These are phyloP conservation scores for Xanthoconium stramineum DNA, from an alignment of 768 basidiomycete genomes.

Conservation along the genomic window DNA sequence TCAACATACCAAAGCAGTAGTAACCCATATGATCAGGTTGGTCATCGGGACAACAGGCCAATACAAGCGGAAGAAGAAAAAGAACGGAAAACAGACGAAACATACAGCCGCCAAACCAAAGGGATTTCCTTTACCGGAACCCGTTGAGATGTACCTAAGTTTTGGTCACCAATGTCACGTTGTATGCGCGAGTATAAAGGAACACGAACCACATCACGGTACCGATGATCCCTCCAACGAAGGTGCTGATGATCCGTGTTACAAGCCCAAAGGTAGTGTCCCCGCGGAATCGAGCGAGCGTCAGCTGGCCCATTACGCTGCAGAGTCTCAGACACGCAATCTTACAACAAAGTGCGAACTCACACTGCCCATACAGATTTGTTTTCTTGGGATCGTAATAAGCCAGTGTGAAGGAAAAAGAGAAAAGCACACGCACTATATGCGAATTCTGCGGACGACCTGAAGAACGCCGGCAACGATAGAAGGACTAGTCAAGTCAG, in stretches of 20 bases:
- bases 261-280: conserved; percentile 70
- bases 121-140: conserved; percentile 54
- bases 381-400: conserved; percentile 41
- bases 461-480: conserved; percentile 56
- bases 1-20: conserved; percentile 51
- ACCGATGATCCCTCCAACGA: conserved; percentile 61
- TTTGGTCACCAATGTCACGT: neutral
- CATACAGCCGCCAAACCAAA: conserved; percentile 70
- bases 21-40: conserved; percentile 68
- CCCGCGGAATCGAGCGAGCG: conserved; percentile 66
- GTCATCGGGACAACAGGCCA: conserved; percentile 72
- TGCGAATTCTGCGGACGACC: conserved; percentile 52
- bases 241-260: conserved; percentile 60
- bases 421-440: conserved; percentile 42
- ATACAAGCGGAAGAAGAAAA: conserved; percentile 70
- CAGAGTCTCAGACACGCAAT: neutral
- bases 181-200: neutral
- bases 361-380: conserved; percentile 72
- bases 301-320: conserved; percentile 75
- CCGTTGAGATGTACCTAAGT: conserved; percentile 67
- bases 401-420: conserved; percentile 2
- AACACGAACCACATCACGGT: conserved; percentile 59
- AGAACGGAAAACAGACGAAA: conserved; percentile 67
- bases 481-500: conserved; percentile 44
- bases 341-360: conserved; percentile 14